Percentiles rank a stretch among this genome's conserved stretches.
Conservation (phyloP, 2,329 filamentous ascomycete genomes). For the Cladophialophora bantiana region DNA sequence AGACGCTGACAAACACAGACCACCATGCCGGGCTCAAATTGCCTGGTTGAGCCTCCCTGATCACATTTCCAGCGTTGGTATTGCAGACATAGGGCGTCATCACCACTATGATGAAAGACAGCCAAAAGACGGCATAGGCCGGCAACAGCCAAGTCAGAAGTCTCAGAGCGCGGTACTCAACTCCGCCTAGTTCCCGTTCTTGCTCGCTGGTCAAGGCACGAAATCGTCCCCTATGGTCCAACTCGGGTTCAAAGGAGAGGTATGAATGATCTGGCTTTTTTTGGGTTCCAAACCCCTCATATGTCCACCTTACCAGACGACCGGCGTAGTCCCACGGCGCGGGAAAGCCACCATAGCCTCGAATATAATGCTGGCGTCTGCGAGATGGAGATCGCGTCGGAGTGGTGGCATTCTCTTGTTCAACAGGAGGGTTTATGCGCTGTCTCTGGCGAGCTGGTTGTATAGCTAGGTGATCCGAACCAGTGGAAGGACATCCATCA, state of each 20-base stretch:
- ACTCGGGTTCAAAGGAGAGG: neutral
- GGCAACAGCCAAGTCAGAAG: neutral
- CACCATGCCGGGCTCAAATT: neutral
- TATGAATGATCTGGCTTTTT: neutral
- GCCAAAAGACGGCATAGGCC: neutral
- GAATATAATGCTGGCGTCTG: neutral
- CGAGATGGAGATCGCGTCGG: neutral
- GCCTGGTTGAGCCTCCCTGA: neutral
- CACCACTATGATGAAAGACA: neutral
- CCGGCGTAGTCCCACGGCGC: neutral
- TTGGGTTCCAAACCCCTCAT: neutral
- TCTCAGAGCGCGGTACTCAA: neutral
- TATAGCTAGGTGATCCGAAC: neutral
- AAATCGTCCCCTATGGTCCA: neutral
- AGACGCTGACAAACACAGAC: neutral
- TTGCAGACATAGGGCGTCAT: neutral
- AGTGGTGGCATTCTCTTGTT: neutral
- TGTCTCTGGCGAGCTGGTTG: neutral
- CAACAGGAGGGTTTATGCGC: too few relatives aligned
- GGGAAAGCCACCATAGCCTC: neutral
- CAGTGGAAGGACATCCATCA: neutral
- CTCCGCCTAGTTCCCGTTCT: neutral
- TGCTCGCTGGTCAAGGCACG: neutral
- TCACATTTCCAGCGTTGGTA: neutral
- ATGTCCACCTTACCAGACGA: neutral